Evolutionary conservation across 768 basidiomycete genomes (phyloP).

Genomic region (Termitomyces heimii): DNA sequence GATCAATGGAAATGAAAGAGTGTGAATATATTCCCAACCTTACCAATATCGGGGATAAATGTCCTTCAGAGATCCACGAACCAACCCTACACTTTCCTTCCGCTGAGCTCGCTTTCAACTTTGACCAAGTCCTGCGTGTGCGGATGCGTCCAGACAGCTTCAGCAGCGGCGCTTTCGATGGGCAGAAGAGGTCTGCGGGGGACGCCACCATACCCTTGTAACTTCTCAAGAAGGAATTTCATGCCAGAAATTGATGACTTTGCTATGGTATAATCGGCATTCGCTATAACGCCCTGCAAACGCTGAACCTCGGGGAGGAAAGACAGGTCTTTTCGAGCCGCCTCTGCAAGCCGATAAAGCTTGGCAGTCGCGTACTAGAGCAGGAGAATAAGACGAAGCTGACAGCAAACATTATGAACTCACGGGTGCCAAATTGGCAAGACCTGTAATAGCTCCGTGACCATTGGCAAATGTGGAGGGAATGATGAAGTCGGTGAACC

Average conservation of each 20-base stretch:
- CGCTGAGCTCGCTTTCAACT: conserved; percentile 53
- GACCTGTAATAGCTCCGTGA: conserved; percentile 88
- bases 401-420: conserved; percentile 12
- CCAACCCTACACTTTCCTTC: conserved; percentile 25
- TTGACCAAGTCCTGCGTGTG: conserved; percentile 65
- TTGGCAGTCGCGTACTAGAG: conserved; percentile 50
- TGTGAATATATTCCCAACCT: background rate
- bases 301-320: conserved; percentile 63
- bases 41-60: conserved; percentile 1
- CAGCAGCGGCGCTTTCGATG: conserved; percentile 47
- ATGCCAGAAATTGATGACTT: conserved; percentile 76
- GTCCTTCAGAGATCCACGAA: conserved; percentile 8
- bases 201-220: conserved; percentile 76
- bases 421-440: conserved; percentile 80
- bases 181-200: conserved; percentile 78
- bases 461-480: conserved; percentile 68
- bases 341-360: conserved; percentile 58
- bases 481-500: conserved; percentile 78
- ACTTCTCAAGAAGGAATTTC: conserved; percentile 70
- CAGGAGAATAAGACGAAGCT: conserved; percentile 5
- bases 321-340: conserved; percentile 46
- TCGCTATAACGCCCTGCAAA: conserved; percentile 76
- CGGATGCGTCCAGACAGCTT: conserved; percentile 65
- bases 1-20: conserved; percentile 7
- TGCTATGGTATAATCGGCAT: conserved; percentile 75